Evolutionary conservation across 495 filamentous ascomycete species (phyloP).

Genomic region (Penicillium longicatenatum): DNA sequence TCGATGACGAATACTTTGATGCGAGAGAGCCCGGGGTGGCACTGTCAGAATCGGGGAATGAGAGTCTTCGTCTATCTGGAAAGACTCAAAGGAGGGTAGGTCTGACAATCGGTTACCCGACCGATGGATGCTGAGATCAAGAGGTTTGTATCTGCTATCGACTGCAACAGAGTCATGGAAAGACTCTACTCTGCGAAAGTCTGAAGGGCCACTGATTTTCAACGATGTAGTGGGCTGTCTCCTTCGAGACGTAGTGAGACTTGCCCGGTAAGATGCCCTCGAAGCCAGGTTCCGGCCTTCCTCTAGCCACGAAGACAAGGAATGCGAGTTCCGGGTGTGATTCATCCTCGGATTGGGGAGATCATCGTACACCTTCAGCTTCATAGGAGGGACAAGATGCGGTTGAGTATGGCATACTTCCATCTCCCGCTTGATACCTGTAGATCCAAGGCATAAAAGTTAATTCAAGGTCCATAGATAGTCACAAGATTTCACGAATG

Average conservation of each 20-base stretch:
- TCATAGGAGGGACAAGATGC: slow-evolving; percentile 50
- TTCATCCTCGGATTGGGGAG: slow-evolving; percentile 36
- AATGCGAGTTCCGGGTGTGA: slow-evolving; percentile 27
- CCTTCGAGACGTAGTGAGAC: slow-evolving; percentile 54
- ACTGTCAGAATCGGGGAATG: slow-evolving; percentile 24
- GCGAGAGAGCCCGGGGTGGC: slow-evolving; percentile 33
- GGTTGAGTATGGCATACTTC: slow-evolving; percentile 53
- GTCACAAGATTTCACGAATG: neutral
- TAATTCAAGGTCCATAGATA: neutral
- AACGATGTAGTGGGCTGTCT: slow-evolving; percentile 43
- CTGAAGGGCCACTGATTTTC: slow-evolving; percentile 54
- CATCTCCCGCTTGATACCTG: slow-evolving; percentile 48
- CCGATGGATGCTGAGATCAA: slow-evolving; percentile 69
- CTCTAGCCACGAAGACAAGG: slow-evolving; percentile 42
- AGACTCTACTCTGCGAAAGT: slow-evolving; percentile 53
- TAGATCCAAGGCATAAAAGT: neutral
- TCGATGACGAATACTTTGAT: slow-evolving; percentile 23
- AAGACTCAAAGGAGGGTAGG: slow-evolving; percentile 48
- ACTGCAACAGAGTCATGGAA: slow-evolving; percentile 2
- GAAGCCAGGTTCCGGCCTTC: slow-evolving; percentile 47
- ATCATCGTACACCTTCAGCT: slow-evolving; percentile 42
- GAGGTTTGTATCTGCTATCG: neutral
- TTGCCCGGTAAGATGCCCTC: slow-evolving; percentile 53
- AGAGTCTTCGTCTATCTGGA: slow-evolving; percentile 25
- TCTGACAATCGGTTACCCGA: slow-evolving; percentile 66